Base-by-base conservation (phyloP, 768 basidiomycete genomes). In the Amanita fuliginea region DNA sequence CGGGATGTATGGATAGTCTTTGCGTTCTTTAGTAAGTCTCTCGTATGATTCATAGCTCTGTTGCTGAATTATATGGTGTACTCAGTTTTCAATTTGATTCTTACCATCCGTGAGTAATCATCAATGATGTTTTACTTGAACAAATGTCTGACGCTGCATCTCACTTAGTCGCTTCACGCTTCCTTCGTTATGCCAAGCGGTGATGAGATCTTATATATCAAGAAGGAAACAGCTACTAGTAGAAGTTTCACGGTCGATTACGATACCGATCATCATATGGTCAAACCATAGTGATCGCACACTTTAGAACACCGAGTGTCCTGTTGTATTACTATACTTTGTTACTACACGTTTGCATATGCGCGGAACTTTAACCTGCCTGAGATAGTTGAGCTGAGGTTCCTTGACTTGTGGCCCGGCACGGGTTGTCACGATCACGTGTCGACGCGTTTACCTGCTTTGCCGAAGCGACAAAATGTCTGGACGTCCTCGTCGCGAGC, bases 151-250 rank as follows among this genome's bases (percentile, higher is more conserved):
- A 11, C 52, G n/a, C 5, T 32, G n/a, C 56, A 58, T 19, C 67
- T 36, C 42, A 49, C 43, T 8, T 36, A 69, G 74, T 85, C 50
- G 85, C 83, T 6, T 86, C 85, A 21, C 75, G 83, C 40, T 82
- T 76, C 66, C 68, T 88, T 41, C 76, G 82, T 33, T 86, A 79
- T 55, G 81, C 83, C 21, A 86, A 76, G 59, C 80, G 83, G 30
- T 46, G 41, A 54, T 6, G 22, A 5, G 18, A 19, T 9, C 18
- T 10, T 21, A 1, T 28, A 3, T 40, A 32, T 10, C n/a, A 3
- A 7, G 1, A 11, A 32, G 11, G 3, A 5, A 6, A 26, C 1
- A 32, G 9, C 9, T 28, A 6, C 9, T n/a, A n/a, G 4, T 28
- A 28, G 28, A n/a, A n/a, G n/a, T n/a, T 28, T 32, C 11, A 10